Percentiles rank a stretch among this genome's conserved stretches.
These are phyloP conservation scores for Agrostemma githago DNA, from an alignment of 148 eudicot species.

Conservation along the genomic window DNA sequence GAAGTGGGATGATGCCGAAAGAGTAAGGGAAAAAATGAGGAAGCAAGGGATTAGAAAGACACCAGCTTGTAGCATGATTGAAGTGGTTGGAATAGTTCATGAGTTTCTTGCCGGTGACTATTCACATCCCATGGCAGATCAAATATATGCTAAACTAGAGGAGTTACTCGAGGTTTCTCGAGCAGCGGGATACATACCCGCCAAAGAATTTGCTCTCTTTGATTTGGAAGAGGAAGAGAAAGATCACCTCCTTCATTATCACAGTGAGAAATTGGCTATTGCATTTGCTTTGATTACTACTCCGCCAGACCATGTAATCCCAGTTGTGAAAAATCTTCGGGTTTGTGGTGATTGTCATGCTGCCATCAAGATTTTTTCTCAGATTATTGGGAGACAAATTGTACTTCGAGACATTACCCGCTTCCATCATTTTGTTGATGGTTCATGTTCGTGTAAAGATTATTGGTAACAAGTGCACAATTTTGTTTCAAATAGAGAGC, in stretches of 20 bases:
- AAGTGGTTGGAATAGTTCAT: slow-evolving; percentile 50
- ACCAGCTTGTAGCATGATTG: slow-evolving; percentile 59
- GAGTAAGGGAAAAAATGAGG: slow-evolving; percentile 39
- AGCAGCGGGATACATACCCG: slow-evolving; percentile 48
- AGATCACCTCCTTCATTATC: slow-evolving; percentile 44
- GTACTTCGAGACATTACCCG: slow-evolving; percentile 48
- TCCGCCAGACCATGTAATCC: slow-evolving; percentile 35
- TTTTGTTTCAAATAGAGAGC: neutral
- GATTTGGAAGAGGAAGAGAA: slow-evolving; percentile 64
- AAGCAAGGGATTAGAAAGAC: slow-evolving; percentile 40
- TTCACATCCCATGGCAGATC: slow-evolving; percentile 41
- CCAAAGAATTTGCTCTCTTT: slow-evolving; percentile 49
- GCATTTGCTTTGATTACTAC: slow-evolving; percentile 51
- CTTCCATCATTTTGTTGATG: slow-evolving; percentile 47
- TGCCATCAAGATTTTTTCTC: slow-evolving; percentile 48
- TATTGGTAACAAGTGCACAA: neutral
- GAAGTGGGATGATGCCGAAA: slow-evolving; percentile 52
- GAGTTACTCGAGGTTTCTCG: slow-evolving; percentile 35
- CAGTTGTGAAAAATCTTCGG: slow-evolving; percentile 53
- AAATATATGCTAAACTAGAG: slow-evolving; percentile 40
- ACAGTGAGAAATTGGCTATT: slow-evolving; percentile 65
- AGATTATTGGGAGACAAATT: slow-evolving; percentile 49
- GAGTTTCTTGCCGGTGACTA: slow-evolving; percentile 59
- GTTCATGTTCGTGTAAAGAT: slow-evolving; percentile 30
- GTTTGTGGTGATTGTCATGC: slow-evolving; percentile 58